Evolutionary conservation across 1,139 yeast genomes (phyloP), one percentile per base, ranked within the genome.

Genomic region (Candida albicans): DNA sequence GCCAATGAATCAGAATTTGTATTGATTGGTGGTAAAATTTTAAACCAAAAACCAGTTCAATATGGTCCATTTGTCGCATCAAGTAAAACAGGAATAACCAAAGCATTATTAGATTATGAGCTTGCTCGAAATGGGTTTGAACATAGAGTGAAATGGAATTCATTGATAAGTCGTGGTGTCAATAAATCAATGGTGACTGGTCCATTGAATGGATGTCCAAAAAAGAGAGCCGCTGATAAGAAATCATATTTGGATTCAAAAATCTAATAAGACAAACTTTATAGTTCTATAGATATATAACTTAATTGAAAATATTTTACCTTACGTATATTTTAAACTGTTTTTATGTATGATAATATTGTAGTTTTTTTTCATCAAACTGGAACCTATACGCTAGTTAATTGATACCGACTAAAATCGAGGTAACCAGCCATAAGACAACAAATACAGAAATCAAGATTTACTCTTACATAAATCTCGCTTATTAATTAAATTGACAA

Each of bases 51-150:
- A 14, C 75, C 86, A 43, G 87, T 87, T 31, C 96, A 89, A 61
- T 87, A 89, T 59, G 97, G 97, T 10, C 96, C 96, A 12, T 89
- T 88, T 62, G 95, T 86, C 12, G 93, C 87, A 48, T 79, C 84
- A 6, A 67, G 84, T 13, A 70, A 72, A 46, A 81, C 77, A 41
- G 78, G 78, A 53, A 83, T 88, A 48, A 74, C 77, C 52, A 68
- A 84, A 57, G 95, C 89, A 0, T 82, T 86, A 56, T 57, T 68
- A 60, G 93, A 86, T 60, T 90, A 84, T 62, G 88, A 84, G 58
- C 62, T 67, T 44, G 85, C 81, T 36, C 61, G 68, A 35, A 86
- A 87, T 59, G 95, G 95, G 1, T 89, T 89, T 58, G 95, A 84
- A 59, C 76, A 79, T 38, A 78, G 87, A 36, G 73, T 65, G 45